These are phyloP conservation scores for Ambrosia hybrid DNA, from an alignment of 140 eudicot genomes.

Conservation along the genomic window DNA sequence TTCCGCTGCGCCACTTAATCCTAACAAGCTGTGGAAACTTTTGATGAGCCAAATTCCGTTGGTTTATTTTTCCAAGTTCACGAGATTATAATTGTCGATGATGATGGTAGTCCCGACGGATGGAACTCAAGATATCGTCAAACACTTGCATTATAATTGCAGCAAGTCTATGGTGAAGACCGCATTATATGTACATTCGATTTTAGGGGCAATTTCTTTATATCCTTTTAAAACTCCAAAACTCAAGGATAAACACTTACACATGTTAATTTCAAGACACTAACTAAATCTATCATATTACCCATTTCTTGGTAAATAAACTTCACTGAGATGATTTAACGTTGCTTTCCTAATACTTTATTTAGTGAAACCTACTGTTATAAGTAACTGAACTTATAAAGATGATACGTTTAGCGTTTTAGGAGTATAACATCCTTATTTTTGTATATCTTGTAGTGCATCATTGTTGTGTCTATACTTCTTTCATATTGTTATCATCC, in stretches of 20 bases:
- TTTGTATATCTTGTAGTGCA: neutral
- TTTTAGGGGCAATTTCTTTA: neutral
- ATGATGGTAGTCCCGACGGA: conserved; percentile 85
- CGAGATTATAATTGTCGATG: conserved; percentile 50
- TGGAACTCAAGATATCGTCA: conserved; percentile 93
- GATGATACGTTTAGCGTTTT: neutral
- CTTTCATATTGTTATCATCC: conserved; percentile 13
- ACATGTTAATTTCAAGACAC: neutral
- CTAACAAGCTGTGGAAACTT: too few relatives aligned
- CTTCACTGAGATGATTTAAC: neutral
- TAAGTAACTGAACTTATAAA: neutral
- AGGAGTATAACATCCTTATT: neutral
- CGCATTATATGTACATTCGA: conserved; percentile 58
- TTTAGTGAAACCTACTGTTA: neutral
- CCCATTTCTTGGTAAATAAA: neutral
- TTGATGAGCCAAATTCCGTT: neutral
- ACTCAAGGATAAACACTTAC: neutral
- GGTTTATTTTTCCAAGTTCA: neutral
- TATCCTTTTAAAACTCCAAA: neutral
- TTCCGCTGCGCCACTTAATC: too few relatives aligned
- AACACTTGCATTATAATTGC: conserved; percentile 83
- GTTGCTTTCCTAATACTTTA: neutral
- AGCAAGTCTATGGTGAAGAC: conserved; percentile 78
- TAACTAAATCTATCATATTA: neutral
- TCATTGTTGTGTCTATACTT: neutral